A percentile compares a stretch with the other conserved stretches of the same genome.
Evolutionary conservation across 2,329 filamentous ascomycete species (phyloP).

Genomic region (Fusarium luffae): DNA sequence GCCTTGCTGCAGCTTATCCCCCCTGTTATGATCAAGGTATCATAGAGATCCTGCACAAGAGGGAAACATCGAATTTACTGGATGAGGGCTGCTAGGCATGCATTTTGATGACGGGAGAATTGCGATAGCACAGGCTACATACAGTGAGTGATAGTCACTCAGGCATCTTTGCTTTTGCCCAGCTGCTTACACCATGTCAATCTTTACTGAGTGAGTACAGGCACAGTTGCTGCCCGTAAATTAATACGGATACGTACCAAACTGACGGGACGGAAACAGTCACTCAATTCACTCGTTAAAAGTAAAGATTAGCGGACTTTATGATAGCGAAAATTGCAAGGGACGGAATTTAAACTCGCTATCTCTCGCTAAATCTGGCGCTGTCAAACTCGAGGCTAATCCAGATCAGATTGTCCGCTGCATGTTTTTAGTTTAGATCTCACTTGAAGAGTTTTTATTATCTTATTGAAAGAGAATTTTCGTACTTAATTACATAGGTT

Average conservation of each 20-base stretch:
- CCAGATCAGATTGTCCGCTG: constrained; percentile 9
- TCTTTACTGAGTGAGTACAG: neutral
- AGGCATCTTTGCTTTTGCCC: constrained; percentile 3
- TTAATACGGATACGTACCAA: constrained; percentile 1
- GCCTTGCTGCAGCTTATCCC: constrained; percentile 1
- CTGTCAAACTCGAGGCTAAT: constrained; percentile 1
- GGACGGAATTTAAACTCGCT: constrained; percentile 5
- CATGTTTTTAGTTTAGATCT: neutral
- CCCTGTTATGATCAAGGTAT: constrained; percentile 18
- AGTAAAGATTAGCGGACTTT: neutral
- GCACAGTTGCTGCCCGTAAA: neutral
- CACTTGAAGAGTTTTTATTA: neutral
- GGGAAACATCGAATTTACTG: constrained; percentile 6
- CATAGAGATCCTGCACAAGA: constrained; percentile 30
- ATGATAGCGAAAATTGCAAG: neutral
- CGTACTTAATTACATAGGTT: constrained; percentile 5
- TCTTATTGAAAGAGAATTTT: constrained; percentile 22
- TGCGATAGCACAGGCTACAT: neutral
- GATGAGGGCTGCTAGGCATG: constrained; percentile 5
- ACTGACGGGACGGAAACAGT: neutral
- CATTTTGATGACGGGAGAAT: constrained; percentile 26
- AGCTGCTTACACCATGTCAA: neutral
- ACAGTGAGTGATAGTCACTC: neutral
- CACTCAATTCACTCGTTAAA: neutral
- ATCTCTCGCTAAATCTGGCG: constrained; percentile 10